These are phyloP conservation scores for Oropetium thomaeum DNA, from an alignment of 176 grass and related monocot species.

Conservation along the genomic window DNA sequence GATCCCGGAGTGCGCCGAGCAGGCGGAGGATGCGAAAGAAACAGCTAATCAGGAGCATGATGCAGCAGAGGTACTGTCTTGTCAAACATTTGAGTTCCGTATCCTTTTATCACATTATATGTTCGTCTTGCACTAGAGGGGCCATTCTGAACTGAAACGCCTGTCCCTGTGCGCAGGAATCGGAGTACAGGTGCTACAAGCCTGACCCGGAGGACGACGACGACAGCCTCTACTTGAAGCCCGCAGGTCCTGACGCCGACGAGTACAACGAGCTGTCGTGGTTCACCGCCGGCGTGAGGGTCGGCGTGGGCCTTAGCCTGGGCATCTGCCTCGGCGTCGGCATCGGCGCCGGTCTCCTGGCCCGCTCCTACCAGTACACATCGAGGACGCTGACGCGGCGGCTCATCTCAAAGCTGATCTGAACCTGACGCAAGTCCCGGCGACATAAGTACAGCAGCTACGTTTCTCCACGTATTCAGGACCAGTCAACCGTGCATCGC, in stretches of 20 bases:
- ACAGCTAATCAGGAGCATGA: not conserved
- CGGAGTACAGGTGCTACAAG: slow-evolving; percentile 59
- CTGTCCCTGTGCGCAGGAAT: slow-evolving; percentile 16
- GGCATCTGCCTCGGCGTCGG: slow-evolving; percentile 85
- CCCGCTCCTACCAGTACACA: slow-evolving; percentile 70
- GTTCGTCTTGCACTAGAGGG: not conserved
- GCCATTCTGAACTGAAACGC: not conserved
- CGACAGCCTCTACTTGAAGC: slow-evolving; percentile 21
- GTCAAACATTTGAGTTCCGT: not conserved
- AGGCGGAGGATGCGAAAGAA: not conserved
- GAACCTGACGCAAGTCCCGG: not conserved
- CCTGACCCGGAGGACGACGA: slow-evolving; percentile 33
- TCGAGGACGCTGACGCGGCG: slow-evolving; percentile 52
- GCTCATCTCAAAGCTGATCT: slow-evolving; percentile 51
- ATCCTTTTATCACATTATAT: too few relatives aligned
- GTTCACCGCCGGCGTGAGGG: slow-evolving; percentile 80
- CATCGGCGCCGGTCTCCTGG: slow-evolving; percentile 64
- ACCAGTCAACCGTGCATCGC: too few relatives aligned
- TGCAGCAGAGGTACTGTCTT: not conserved
- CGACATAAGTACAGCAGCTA: too few relatives aligned
- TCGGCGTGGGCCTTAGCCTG: slow-evolving; percentile 74
- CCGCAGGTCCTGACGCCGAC: slow-evolving; percentile 14
- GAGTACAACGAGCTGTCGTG: slow-evolving; percentile 61
- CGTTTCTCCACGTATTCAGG: too few relatives aligned
- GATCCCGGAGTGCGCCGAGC: slow-evolving; percentile 60